A percentile compares a stretch with the other conserved stretches of the same genome.
These are phyloP conservation scores for Chlorokybus atmophyticus DNA, from an alignment of 139 green algal species.

Conservation along the genomic window DNA sequence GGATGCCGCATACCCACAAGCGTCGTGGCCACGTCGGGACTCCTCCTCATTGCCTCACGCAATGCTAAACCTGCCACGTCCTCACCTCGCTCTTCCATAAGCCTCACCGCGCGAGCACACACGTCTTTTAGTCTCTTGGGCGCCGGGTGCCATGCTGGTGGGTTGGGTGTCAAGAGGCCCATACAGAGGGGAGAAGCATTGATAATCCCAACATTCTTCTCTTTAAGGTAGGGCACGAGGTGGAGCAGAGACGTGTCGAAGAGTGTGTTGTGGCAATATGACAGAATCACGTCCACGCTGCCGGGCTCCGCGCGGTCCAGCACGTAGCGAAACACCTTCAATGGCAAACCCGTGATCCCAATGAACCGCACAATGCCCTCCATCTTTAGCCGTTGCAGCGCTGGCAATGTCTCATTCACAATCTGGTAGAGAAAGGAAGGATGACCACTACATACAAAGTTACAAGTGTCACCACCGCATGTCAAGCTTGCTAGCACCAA, in stretches of 20 bases:
- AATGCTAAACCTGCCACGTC: constrained; percentile 14
- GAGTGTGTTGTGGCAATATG: constrained; percentile 78
- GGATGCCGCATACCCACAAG: constrained; percentile 65
- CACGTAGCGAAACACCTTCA: constrained; percentile 58
- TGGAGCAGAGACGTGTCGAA: constrained; percentile 46
- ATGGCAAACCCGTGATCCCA: constrained; percentile 80
- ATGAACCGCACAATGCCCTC: constrained; percentile 66
- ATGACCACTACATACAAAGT: background rate
- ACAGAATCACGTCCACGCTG: constrained; percentile 67
- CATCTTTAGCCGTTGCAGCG: constrained; percentile 59
- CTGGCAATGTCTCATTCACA: constrained; percentile 75
- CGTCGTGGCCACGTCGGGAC: constrained; percentile 43
- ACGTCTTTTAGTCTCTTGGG: constrained; percentile 44
- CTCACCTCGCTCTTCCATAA: constrained; percentile 53
- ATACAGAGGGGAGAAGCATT: constrained; percentile 73
- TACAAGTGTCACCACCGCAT: background rate
- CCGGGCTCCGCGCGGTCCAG: constrained; percentile 52
- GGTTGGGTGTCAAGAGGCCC: constrained; percentile 78
- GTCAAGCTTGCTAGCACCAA: too few species aligned
- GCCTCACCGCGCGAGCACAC: constrained; percentile 34
- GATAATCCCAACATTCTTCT: constrained; percentile 67
- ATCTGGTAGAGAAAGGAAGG: constrained; percentile 36
- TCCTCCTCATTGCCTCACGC: background rate
- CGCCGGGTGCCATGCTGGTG: constrained; percentile 81
- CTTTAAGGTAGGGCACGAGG: constrained; percentile 41